Conservation (phyloP, 2,329 filamentous ascomycete species). For the Aciculosporium take region DNA sequence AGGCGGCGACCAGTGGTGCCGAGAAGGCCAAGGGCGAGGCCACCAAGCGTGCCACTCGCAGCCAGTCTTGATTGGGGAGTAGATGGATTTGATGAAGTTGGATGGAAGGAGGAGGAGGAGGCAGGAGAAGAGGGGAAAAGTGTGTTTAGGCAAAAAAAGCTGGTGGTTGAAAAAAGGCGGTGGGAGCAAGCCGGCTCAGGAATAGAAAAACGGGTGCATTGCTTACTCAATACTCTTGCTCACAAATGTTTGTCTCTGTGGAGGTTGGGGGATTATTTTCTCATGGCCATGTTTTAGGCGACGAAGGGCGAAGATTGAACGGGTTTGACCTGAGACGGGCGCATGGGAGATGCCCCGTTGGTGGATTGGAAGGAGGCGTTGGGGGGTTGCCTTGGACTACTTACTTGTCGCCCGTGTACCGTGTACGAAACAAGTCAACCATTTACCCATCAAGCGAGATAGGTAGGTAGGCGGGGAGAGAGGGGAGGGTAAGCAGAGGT, state of each 20-base stretch:
- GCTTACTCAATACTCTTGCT: conserved; percentile 3
- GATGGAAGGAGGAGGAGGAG: not conserved
- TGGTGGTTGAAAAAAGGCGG: not conserved
- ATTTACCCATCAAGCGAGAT: too few species aligned
- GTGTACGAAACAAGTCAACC: too few species aligned
- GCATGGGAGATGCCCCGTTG: too few species aligned
- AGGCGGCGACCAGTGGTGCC: conserved; percentile 53
- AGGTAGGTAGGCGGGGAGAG: too few species aligned
- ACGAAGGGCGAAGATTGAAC: not conserved
- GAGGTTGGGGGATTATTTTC: not conserved
- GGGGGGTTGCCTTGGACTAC: too few species aligned
- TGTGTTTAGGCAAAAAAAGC: not conserved
- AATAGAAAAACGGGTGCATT: not conserved
- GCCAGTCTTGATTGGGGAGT: conserved; percentile 30
- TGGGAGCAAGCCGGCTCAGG: not conserved
- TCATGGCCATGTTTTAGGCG: not conserved
- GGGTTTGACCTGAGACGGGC: too few species aligned
- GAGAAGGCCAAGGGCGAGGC: conserved; percentile 65
- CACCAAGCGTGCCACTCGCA: conserved; percentile 45
- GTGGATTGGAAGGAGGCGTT: too few species aligned
- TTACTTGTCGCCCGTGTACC: too few species aligned
- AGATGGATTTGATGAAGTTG: too few species aligned
- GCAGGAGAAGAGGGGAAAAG: not conserved
- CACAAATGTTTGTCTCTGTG: not conserved
- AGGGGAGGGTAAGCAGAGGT: too few species aligned